These are phyloP conservation scores for Cornus kousa DNA, from an alignment of 148 eudicot genomes.

Conservation along the genomic window DNA sequence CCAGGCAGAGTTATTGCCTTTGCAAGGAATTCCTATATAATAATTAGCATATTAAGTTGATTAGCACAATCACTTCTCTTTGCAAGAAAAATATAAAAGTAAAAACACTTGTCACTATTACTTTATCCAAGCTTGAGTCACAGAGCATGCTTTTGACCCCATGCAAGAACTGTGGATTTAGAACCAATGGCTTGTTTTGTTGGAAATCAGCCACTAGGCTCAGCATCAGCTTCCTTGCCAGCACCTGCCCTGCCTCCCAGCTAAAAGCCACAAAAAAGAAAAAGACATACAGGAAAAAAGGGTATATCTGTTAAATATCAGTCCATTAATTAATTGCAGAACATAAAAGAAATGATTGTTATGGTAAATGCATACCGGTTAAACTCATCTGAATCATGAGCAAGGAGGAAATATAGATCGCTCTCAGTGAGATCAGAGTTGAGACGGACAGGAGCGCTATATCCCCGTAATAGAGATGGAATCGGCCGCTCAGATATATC, in stretches of 20 bases:
- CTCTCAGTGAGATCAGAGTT: slow-evolving; percentile 78
- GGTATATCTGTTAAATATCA: not conserved
- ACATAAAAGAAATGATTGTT: not conserved
- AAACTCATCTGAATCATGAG: slow-evolving; percentile 95
- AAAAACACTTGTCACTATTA: slow-evolving; percentile 14
- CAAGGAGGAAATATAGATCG: slow-evolving; percentile 90
- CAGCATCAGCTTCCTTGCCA: slow-evolving; percentile 91
- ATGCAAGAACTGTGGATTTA: slow-evolving; percentile 70
- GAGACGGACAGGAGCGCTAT: slow-evolving; percentile 89
- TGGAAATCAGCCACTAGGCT: slow-evolving; percentile 80
- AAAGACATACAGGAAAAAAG: not conserved
- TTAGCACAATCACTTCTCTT: not conserved
- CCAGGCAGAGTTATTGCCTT: slow-evolving; percentile 91
- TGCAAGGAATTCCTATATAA: slow-evolving; percentile 74
- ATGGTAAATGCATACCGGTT: slow-evolving; percentile 58
- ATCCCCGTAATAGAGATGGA: slow-evolving; percentile 86
- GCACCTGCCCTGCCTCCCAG: slow-evolving; percentile 95
- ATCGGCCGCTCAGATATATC: slow-evolving; percentile 70
- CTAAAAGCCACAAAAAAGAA: slow-evolving; percentile 27
- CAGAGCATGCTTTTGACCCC: slow-evolving; percentile 73
- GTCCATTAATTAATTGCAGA: not conserved
- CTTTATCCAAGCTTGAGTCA: slow-evolving; percentile 82
- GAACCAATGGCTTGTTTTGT: slow-evolving; percentile 63
- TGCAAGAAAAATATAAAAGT: not conserved
- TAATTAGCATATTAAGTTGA: not conserved